phyloP scores from a whole-genome alignment of 2,329 filamentous ascomycete species.

The Pseudogymnoascus sp. region DNA sequence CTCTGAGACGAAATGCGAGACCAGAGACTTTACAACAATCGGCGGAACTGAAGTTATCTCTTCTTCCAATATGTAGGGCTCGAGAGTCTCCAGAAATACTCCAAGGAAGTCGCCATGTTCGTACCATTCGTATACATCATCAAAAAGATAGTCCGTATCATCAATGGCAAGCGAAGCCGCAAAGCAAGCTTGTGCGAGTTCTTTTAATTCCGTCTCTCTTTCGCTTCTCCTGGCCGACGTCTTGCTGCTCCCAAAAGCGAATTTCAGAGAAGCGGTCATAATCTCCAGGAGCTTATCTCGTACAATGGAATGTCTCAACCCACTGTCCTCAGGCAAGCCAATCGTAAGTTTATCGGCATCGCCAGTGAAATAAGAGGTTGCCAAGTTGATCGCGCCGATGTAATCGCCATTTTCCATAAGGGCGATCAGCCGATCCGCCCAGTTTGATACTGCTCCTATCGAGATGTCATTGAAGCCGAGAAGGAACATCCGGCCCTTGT shows the following conservation, averaged over 20 bases:
- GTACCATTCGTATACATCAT: conserved; percentile 84
- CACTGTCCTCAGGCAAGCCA: conserved; percentile 78
- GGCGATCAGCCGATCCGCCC: conserved; percentile 87
- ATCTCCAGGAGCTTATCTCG: conserved; percentile 86
- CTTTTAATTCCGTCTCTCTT: conserved; percentile 52
- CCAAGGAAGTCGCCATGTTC: conserved; percentile 66
- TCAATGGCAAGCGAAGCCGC: conserved; percentile 69
- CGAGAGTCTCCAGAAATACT: conserved; percentile 80
- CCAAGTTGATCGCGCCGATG: conserved; percentile 80
- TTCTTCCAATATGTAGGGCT: conserved; percentile 77
- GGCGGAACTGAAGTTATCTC: conserved; percentile 71
- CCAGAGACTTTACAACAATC: conserved; percentile 74
- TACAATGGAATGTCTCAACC: conserved; percentile 70
- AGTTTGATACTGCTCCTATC: conserved; percentile 88
- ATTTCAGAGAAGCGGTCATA: conserved; percentile 83
- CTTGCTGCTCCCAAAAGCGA: conserved; percentile 67
- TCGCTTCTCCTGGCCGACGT: conserved; percentile 35
- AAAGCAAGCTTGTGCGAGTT: conserved; percentile 78
- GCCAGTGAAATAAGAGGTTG: conserved; percentile 85
- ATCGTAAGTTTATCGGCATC: conserved; percentile 91
- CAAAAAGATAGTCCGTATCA: conserved; percentile 79
- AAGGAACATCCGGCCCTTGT: conserved; percentile 88
- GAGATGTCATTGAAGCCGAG: conserved; percentile 91
- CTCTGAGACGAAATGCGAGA: conserved; percentile 69
- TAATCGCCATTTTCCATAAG: conserved; percentile 97